Base-by-base conservation (phyloP, 2,329 filamentous ascomycete species). In the Aspergillus tanneri region DNA sequence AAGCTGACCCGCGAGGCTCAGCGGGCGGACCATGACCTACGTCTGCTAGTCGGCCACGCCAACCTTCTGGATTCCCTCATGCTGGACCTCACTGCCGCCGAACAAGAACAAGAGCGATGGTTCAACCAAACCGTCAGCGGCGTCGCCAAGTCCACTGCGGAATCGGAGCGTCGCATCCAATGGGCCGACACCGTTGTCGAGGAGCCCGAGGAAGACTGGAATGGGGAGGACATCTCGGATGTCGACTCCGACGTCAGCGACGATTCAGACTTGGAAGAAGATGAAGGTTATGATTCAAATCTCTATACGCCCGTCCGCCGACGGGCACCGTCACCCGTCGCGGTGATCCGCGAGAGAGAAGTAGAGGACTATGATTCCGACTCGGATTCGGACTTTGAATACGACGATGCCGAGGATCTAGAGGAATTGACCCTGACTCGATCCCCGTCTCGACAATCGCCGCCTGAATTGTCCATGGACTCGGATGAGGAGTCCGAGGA, bases 31-130 rank as follows among this genome's bases (percentile, higher is more conserved):
- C 93, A 97, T 81, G 85, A 97, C 78, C 88, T 99, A 56, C 86
- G 92, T 68, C 84, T 95, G 37, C 87, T 99, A 52, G 93, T 99
- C 63, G 93, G 92, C 65, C 93, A 99, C 75, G 93, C 93, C 77
- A 99, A 97, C 81, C 86, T 97, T 39, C 88, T 99, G 71, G 93
- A 99, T 76, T 86, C 86, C 32, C 78, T 99, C 67, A 97, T 97
- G 93, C 71, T 85, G 54, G 82, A 93, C 60, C 88, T 99, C 50
- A 88, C 90, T 72, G 89, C 95, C 50, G 92, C 92, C 67, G 93
- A 97, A 79, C 84, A 85, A 62, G 90, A 96, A 72, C 93, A 97
- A 75, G 92, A 97, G 75, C 86, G 83, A 59, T 96, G 91, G 91
- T 97, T 96, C 85, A 95, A 96, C 82, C 87, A 90, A 72, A 93